phyloP scores from a whole-genome alignment of 345 rosid species.

The Pugionium cornutum region DNA sequence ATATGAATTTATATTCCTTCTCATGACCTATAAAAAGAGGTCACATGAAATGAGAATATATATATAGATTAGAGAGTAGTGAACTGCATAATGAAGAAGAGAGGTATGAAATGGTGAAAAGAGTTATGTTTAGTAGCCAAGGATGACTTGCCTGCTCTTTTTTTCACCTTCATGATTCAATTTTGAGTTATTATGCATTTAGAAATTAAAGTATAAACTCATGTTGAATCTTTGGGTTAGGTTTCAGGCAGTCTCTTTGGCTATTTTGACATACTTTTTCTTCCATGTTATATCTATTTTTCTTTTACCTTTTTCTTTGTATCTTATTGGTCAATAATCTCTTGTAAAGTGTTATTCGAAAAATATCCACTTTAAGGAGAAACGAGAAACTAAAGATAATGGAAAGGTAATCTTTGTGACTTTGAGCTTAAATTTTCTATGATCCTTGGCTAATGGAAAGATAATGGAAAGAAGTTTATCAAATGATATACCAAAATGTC shows the following conservation, averaged over 20 bases:
- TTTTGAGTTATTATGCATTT: neutral
- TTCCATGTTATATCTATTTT: constrained; percentile 29
- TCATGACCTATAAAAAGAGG: constrained; percentile 32
- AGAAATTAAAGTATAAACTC: too few species aligned
- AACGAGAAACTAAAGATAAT: too few species aligned
- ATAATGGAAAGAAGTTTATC: too few species aligned
- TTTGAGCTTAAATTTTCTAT: too few species aligned
- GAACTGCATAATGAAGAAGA: constrained; percentile 23
- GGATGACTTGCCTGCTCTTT: constrained; percentile 43
- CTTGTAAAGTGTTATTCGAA: too few species aligned
- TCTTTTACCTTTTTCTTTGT: neutral
- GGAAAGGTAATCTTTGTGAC: too few species aligned
- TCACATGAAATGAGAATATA: neutral
- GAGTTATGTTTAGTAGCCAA: constrained; percentile 43
- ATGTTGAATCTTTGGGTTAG: constrained; percentile 33
- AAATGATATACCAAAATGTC: too few species aligned
- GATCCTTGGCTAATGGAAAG: too few species aligned
- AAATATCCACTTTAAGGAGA: too few species aligned
- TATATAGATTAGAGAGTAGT: constrained; percentile 5
- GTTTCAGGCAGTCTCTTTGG: constrained; percentile 44
- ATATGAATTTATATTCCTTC: constrained; percentile 32
- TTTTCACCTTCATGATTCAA: constrained; percentile 34
- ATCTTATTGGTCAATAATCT: too few species aligned
- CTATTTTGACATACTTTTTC: constrained; percentile 35
- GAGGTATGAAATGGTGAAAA: constrained; percentile 33